Evolutionary conservation across 2,329 filamentous ascomycete species (phyloP).

Genomic region (Aspergillus sp.): DNA sequence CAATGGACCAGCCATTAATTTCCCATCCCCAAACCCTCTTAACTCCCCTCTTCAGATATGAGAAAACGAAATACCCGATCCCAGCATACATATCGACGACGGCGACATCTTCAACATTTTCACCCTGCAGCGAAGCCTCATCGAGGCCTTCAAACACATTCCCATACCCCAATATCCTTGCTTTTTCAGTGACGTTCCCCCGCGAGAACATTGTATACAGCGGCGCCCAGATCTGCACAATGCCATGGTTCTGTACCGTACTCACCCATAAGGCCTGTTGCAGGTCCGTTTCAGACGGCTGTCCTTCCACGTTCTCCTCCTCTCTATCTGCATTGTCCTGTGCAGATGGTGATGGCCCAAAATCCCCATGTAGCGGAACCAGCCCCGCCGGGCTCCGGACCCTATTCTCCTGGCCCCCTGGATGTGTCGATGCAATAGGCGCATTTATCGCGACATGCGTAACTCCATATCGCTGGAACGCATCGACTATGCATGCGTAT

Average conservation of each 20-base stretch:
- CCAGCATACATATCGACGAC: constrained; percentile 79
- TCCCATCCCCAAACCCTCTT: constrained; percentile 74
- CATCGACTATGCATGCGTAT: constrained; percentile 33
- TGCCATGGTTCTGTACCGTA: constrained; percentile 65
- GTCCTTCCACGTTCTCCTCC: constrained; percentile 2
- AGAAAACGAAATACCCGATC: constrained; percentile 90
- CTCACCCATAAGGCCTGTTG: constrained; percentile 66
- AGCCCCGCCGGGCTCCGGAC: constrained; percentile 66
- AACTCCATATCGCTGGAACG: constrained; percentile 32
- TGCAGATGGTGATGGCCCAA: constrained; percentile 46
- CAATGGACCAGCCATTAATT: constrained; percentile 78
- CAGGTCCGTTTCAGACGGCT: constrained; percentile 49
- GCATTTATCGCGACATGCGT: constrained; percentile 54
- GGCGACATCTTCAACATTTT: constrained; percentile 21
- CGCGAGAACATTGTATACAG: constrained; percentile 89
- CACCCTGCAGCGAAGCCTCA: constrained; percentile 15
- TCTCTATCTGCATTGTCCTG: constrained; percentile 7
- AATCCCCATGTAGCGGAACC: constrained; percentile 63
- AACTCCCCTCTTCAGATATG: constrained; percentile 64
- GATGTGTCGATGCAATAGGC: constrained; percentile 41
- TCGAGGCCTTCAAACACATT: constrained; percentile 27
- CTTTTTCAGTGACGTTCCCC: constrained; percentile 85
- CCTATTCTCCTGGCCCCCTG: constrained; percentile 51
- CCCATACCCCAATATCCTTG: constrained; percentile 53
- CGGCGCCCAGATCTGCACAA: constrained; percentile 79